Evolutionary conservation across 1,284 basidiomycete genomes (phyloP), one percentile per base, ranked within the genome.

Genomic region (Athelia sp.): DNA sequence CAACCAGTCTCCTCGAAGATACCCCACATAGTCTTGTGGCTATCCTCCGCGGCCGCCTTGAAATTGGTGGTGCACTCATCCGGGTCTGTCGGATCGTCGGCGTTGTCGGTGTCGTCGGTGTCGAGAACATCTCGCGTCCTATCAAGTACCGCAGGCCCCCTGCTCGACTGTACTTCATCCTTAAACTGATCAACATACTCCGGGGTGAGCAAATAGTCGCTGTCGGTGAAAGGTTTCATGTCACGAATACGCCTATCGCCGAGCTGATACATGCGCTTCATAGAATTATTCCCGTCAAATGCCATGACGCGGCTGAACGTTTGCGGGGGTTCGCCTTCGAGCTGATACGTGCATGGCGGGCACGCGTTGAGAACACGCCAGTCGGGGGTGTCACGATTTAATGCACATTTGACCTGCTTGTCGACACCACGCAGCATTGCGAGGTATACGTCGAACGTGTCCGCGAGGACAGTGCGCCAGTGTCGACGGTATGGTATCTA

Each of bases 161-260:
- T 40, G 36, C 36, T 6, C 4, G 8, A 8, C 19, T 17, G 6
- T 9, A 40, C 36, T n/a, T 40, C 36, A 18, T 50, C 26, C 48
- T 23, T 40, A n/a, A 34, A 56, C 17, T 31, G 29, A 18, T 56
- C 54, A 3, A 56, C 54, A 14, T 50, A 18, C 3, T 52, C 47
- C 2, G 29, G 19, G 11, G 36, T 8, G 4, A 40, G n/a, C 19
- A 40, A 21, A 21, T 40, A 40, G 19, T 40, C 36, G 19, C 36
- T 40, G 6, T 40, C 36, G 9, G 36, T 40, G 36, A 40, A 40
- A 6, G 36, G 36, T 4, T 40, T 4, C 15, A 21, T 40, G 19
- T 21, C 19, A 6, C 9, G 15, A 21, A 17, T n/a, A 6, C 36
- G 19, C n/a, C 19, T 6, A 9, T 40, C 36, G n/a, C 36, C 36